Conservation (phyloP, 1,139 yeast species). For the Schwanniomyces etchellsii region DNA sequence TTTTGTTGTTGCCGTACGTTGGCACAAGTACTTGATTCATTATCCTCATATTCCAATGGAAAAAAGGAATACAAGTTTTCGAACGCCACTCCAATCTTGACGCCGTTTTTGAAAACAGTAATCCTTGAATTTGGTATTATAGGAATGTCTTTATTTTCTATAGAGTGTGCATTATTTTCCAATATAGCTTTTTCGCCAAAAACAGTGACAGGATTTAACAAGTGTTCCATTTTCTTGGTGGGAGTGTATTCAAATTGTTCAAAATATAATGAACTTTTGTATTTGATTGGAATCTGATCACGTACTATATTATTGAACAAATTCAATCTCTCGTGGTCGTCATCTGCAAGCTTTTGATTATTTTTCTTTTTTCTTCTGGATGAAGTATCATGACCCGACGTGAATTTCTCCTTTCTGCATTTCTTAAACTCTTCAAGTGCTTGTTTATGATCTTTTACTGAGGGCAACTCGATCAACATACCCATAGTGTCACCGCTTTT, state of each 20-base stretch:
- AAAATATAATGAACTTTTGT: constrained; percentile 70
- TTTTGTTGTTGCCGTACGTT: constrained; percentile 45
- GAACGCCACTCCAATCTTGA: constrained; percentile 57
- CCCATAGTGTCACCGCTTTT: constrained; percentile 81
- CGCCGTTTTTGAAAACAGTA: constrained; percentile 73
- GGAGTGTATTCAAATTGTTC: constrained; percentile 84
- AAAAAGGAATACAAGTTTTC: constrained; percentile 67
- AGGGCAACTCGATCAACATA: constrained; percentile 67
- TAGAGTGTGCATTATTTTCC: constrained; percentile 20
- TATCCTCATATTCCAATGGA: constrained; percentile 42
- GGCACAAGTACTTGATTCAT: constrained; percentile 16
- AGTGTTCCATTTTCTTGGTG: constrained; percentile 70
- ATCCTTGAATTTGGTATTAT: constrained; percentile 55
- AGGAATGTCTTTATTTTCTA: constrained; percentile 24
- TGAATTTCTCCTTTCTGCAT: constrained; percentile 8
- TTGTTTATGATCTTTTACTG: constrained; percentile 33
- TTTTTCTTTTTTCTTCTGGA: constrained; percentile 12
- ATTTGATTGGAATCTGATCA: constrained; percentile 85
- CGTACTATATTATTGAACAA: constrained; percentile 43
- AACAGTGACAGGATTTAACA: constrained; percentile 66
- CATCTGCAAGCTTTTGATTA: constrained; percentile 6
- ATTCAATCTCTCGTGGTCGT: constrained; percentile 19
- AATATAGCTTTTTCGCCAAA: constrained; percentile 59
- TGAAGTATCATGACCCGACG: constrained; percentile 8
- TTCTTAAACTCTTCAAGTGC: constrained; percentile 17